These are phyloP conservation scores for Filobasidium uniguttulatum DNA, from an alignment of 1,284 basidiomycete genomes.

Conservation along the genomic window DNA sequence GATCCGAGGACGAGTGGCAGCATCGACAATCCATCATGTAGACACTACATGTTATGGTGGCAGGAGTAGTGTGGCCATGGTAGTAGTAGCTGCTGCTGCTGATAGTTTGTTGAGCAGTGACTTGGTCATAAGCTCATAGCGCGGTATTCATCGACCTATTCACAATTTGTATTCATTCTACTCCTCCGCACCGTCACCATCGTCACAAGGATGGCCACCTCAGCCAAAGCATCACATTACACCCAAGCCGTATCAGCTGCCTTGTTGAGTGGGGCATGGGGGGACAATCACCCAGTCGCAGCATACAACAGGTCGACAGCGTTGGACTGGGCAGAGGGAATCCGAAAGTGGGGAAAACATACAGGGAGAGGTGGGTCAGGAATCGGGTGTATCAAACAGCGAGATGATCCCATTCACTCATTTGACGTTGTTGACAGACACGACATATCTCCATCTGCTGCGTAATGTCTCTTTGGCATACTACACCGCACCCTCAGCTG, in stretches of 20 bases:
- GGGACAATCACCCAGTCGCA: conserved; percentile 45
- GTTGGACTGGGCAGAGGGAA: conserved; percentile 62
- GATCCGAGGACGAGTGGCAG: neutral
- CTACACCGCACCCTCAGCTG: neutral
- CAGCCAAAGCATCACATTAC: conserved; percentile 33
- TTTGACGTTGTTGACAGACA: conserved; percentile 19
- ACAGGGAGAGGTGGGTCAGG: conserved; percentile 40
- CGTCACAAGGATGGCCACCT: conserved; percentile 8
- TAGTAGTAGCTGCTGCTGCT: too few relatives aligned
- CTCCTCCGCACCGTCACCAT: neutral
- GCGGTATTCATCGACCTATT: neutral
- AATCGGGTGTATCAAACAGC: conserved; percentile 3
- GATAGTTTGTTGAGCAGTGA: neutral
- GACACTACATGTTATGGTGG: too few relatives aligned
- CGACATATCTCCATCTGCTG: conserved; percentile 32
- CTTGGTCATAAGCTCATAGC: neutral
- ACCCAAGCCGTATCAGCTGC: conserved; percentile 24
- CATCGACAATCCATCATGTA: conserved; percentile 8
- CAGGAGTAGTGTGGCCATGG: too few relatives aligned
- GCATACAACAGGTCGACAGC: conserved; percentile 43
- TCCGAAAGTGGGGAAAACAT: conserved; percentile 81
- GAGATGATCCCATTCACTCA: neutral
- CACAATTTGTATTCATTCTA: neutral
- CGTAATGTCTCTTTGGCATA: conserved; percentile 32
- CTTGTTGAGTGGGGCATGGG: conserved; percentile 33